These are phyloP conservation scores for Fraxinus baroniana DNA, from an alignment of 305 asterid species.

Conservation along the genomic window DNA sequence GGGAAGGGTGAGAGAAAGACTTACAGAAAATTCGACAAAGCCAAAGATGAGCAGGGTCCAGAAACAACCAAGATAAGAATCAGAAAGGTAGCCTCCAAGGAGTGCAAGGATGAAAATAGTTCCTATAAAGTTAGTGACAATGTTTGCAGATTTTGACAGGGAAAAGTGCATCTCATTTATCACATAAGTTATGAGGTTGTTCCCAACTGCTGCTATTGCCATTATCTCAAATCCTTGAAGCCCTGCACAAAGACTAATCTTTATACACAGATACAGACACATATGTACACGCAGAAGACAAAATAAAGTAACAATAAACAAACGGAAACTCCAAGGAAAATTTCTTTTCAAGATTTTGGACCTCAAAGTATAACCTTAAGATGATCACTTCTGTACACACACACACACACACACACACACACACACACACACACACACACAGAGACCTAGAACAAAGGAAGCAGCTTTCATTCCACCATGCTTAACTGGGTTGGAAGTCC, in stretches of 20 bases:
- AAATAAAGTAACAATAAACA: neutral
- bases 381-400: neutral
- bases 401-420: neutral
- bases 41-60: conserved; percentile 89
- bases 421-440: neutral
- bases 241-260: conserved; percentile 43
- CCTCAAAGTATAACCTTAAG: neutral
- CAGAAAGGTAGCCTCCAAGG: conserved; percentile 88
- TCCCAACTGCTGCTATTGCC: conserved; percentile 96
- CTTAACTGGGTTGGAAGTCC: conserved; percentile 60
- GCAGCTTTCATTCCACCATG: conserved; percentile 97
- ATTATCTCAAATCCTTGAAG: conserved; percentile 88
- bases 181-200: conserved; percentile 80
- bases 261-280: neutral
- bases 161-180: conserved; percentile 93
- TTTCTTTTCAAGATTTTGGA: neutral
- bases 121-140: conserved; percentile 85
- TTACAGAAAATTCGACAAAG: conserved; percentile 79
- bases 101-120: conserved; percentile 76
- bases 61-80: conserved; percentile 85
- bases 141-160: conserved; percentile 71
- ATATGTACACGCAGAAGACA: neutral
- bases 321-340: neutral
- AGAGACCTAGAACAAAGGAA: conserved; percentile 70
- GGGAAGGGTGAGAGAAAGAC: neutral